phyloP scores from a whole-genome alignment of 805 yeast species.

The Candida chilensis region DNA sequence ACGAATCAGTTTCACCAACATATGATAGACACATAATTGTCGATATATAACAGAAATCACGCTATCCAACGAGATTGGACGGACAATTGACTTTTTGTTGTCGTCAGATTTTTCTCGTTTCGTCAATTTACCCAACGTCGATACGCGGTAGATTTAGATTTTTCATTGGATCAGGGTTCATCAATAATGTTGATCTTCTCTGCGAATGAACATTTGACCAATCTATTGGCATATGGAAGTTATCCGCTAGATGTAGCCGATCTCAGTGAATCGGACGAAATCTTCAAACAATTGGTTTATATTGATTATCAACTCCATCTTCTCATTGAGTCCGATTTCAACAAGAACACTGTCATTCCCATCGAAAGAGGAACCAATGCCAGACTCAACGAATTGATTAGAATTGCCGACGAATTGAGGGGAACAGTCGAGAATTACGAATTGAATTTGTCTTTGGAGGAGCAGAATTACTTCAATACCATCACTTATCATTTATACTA shows the following conservation, averaged over 20 bases:
- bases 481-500: neutral
- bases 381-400: neutral
- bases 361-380: neutral
- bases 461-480: neutral
- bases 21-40: no score
- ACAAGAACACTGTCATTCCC: neutral
- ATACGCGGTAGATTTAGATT: no score
- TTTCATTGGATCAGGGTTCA: no score
- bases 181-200: neutral
- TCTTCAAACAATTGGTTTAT: neutral
- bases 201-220: constrained; percentile 1
- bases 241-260: neutral
- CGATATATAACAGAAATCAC: no score
- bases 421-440: neutral
- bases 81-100: no score
- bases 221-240: neutral
- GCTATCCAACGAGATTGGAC: no score
- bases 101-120: no score
- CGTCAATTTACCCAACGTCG: no score
- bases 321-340: neutral
- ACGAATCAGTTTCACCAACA: no score
- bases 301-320: neutral
- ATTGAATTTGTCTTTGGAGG: neutral
- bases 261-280: neutral
- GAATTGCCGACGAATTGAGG: neutral